Percentiles rank a stretch among this genome's conserved stretches.
Conservation (phyloP, 768 basidiomycete species). For the Hypsizygus marmoreus region DNA sequence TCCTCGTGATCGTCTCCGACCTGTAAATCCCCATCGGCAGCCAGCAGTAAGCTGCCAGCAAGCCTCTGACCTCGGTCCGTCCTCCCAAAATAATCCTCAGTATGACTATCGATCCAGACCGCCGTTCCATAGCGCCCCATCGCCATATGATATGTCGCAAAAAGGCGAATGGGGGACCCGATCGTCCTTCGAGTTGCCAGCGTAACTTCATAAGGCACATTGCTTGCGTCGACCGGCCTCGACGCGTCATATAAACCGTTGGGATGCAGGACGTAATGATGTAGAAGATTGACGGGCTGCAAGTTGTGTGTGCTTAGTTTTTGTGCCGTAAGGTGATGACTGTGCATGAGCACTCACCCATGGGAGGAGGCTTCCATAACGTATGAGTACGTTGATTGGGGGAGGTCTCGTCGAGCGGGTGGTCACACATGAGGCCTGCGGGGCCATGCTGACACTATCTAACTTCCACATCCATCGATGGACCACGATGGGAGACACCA, state of each 20-base stretch:
- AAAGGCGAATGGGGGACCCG: slow-evolving; percentile 58
- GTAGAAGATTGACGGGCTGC: slow-evolving; percentile 66
- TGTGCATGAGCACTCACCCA: slow-evolving; percentile 39
- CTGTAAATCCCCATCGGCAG: slow-evolving; percentile 11
- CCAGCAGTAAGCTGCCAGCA: slow-evolving; percentile 39
- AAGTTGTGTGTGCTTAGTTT: background rate
- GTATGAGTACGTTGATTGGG: slow-evolving; percentile 54
- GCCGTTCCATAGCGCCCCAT: slow-evolving; percentile 63
- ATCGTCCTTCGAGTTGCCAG: slow-evolving; percentile 41
- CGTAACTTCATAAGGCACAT: slow-evolving; percentile 47
- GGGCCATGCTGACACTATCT: slow-evolving; percentile 47
- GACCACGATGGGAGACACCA: slow-evolving; percentile 46
- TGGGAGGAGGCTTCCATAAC: slow-evolving; percentile 60
- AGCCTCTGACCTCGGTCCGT: slow-evolving; percentile 60
- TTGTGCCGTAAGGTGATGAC: background rate
- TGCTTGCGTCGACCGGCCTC: slow-evolving; percentile 28
- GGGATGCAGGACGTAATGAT: slow-evolving; percentile 55
- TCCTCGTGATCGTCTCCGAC: slow-evolving; percentile 22
- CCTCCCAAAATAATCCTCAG: slow-evolving; percentile 47
- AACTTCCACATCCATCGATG: slow-evolving; percentile 60
- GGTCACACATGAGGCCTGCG: slow-evolving; percentile 28
- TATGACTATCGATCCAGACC: slow-evolving; percentile 67
- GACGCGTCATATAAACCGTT: slow-evolving; percentile 38
- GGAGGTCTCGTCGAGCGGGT: slow-evolving; percentile 17
- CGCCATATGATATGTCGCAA: slow-evolving; percentile 52